Percentiles rank a stretch among this genome's conserved stretches.
Conservation (phyloP, 169 alveolate species). For the Cryptosporidium ryanae region DNA sequence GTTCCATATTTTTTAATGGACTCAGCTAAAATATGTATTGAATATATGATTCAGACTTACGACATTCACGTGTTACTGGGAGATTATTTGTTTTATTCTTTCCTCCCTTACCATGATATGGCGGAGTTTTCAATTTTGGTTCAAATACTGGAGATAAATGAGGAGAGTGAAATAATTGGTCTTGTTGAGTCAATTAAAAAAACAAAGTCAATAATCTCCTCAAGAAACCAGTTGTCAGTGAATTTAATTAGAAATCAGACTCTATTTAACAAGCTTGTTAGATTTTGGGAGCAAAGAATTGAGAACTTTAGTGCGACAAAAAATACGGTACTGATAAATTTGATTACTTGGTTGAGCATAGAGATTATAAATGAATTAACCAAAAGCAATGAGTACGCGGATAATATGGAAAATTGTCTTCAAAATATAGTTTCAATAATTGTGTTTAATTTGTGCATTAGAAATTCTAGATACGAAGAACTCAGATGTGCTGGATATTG, state of each 20-base stretch:
- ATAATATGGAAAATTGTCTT: slow-evolving; percentile 4
- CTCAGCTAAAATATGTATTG: slow-evolving; percentile 57
- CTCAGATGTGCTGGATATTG: slow-evolving; percentile 72
- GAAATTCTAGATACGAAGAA: slow-evolving; percentile 45
- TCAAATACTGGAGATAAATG: slow-evolving; percentile 33
- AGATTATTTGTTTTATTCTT: slow-evolving; percentile 60
- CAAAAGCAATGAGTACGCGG: slow-evolving; percentile 12
- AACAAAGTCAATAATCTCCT: slow-evolving; percentile 21
- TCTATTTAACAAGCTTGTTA: slow-evolving; percentile 16
- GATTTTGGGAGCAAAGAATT: slow-evolving; percentile 42
- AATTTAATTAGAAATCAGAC: slow-evolving; percentile 24
- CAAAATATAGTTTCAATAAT: slow-evolving; percentile 31
- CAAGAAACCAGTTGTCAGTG: slow-evolving; percentile 23
- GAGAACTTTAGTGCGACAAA: slow-evolving; percentile 5
- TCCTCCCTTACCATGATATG: slow-evolving; percentile 67
- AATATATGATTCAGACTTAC: slow-evolving; percentile 60
- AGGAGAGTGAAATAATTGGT: slow-evolving; percentile 30
- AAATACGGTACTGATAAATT: slow-evolving; percentile 24
- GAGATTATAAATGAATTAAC: slow-evolving; percentile 57
- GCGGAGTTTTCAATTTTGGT: slow-evolving; percentile 28
- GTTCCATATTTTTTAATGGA: slow-evolving; percentile 35
- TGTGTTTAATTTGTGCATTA: slow-evolving; percentile 46
- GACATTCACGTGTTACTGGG: slow-evolving; percentile 61
- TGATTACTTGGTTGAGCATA: slow-evolving; percentile 57
- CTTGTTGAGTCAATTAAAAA: slow-evolving; percentile 40